A percentile compares a stretch with the other conserved stretches of the same genome.
These are phyloP conservation scores for Pyrenochaeta sp. DNA, from an alignment of 2,329 filamentous ascomycete species.

Conservation along the genomic window DNA sequence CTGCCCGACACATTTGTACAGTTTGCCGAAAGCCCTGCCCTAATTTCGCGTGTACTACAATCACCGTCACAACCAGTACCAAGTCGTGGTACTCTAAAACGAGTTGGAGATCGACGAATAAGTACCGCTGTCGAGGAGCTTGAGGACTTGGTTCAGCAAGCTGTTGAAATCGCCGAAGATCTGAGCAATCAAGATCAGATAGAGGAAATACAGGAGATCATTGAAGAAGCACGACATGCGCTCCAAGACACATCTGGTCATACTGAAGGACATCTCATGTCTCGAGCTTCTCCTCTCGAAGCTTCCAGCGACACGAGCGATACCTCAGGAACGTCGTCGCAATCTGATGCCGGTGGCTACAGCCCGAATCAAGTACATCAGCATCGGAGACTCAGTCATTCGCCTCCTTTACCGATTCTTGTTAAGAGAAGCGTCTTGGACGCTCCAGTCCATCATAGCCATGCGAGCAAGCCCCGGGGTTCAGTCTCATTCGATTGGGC, in stretches of 20 bases:
- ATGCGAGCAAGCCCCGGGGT: constrained; percentile 12
- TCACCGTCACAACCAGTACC: constrained; percentile 32
- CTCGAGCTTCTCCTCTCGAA: constrained; percentile 27
- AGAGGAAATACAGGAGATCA: constrained; percentile 49
- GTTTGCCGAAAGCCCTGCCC: constrained; percentile 29
- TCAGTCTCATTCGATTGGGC: constrained; percentile 39
- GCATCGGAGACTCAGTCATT: not conserved
- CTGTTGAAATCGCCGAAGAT: constrained; percentile 46
- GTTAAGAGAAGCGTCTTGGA: constrained; percentile 1
- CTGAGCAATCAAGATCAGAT: constrained; percentile 40
- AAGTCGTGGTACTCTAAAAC: constrained; percentile 27
- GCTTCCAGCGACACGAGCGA: constrained; percentile 6
- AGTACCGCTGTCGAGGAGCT: constrained; percentile 48
- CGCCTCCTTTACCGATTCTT: not conserved
- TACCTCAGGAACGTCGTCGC: constrained; percentile 13
- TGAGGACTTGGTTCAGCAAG: constrained; percentile 54
- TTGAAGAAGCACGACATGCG: constrained; percentile 48
- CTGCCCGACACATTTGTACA: no score
- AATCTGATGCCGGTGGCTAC: constrained; percentile 1
- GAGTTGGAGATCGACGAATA: constrained; percentile 22
- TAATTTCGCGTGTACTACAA: constrained; percentile 26
- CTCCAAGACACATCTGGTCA: constrained; percentile 40
- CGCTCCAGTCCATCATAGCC: not conserved
- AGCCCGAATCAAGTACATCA: not conserved
- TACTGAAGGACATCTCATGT: constrained; percentile 29